Evolutionary conservation across 2,329 filamentous ascomycete genomes (phyloP).

Genomic region (Fusarium musae): DNA sequence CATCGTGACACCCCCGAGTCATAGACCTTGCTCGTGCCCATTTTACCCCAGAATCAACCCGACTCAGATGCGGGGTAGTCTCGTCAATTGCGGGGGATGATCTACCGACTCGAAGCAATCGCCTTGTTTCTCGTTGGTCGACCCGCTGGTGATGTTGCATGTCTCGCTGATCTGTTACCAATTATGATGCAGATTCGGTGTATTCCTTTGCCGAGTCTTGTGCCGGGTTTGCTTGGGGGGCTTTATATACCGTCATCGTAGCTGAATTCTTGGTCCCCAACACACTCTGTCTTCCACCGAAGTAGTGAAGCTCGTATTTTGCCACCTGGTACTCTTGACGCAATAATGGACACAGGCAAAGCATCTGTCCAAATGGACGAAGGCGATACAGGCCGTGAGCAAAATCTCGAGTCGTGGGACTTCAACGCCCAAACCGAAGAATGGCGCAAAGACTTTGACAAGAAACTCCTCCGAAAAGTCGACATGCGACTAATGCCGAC

Average conservation of each 20-base stretch:
- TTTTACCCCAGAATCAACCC: constrained; percentile 4
- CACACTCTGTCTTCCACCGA: background rate
- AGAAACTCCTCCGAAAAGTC: constrained; percentile 59
- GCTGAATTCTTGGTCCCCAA: background rate
- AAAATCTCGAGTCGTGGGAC: constrained; percentile 16
- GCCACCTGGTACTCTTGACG: background rate
- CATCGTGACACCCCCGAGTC: background rate
- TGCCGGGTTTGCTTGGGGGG: background rate
- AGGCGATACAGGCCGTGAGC: constrained; percentile 1
- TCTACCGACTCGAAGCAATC: background rate
- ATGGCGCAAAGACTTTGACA: constrained; percentile 40
- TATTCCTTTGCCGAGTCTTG: background rate
- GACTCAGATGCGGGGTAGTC: constrained; percentile 1
- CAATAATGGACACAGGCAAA: constrained; percentile 21
- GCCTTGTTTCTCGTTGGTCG: background rate
- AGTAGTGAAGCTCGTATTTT: background rate
- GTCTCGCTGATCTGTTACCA: background rate
- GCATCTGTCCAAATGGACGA: constrained; percentile 30
- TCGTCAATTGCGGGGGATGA: constrained; percentile 5
- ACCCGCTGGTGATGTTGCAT: background rate
- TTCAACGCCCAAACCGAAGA: constrained; percentile 27
- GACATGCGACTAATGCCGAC: constrained; percentile 63
- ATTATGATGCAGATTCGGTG: background rate
- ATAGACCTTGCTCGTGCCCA: background rate
- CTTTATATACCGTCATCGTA: background rate